Conservation (phyloP, 495 filamentous ascomycete genomes). For the Viridothelium virens region DNA sequence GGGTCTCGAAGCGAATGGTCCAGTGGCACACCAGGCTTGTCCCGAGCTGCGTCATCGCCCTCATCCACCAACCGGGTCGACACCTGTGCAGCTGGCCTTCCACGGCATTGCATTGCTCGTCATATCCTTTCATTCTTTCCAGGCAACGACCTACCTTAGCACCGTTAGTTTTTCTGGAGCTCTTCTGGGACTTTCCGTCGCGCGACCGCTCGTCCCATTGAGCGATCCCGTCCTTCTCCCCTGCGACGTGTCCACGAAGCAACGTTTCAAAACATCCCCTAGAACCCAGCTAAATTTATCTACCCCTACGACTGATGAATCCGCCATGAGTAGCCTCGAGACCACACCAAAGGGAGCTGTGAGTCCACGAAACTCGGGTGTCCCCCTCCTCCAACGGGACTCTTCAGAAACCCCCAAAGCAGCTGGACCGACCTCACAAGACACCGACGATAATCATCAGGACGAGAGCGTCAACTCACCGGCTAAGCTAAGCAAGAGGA, state of each 20-base stretch:
- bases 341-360: constrained; percentile 8
- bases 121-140: background rate
- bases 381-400: constrained; percentile 6
- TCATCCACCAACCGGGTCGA: constrained; percentile 6
- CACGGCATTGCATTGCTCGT: constrained; percentile 1
- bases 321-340: constrained; percentile 5
- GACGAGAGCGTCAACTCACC: constrained; percentile 14
- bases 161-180: background rate
- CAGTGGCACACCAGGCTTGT: background rate
- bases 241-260: background rate
- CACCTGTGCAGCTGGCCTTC: constrained; percentile 8
- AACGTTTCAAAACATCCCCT: background rate
- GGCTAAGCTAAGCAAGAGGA: constrained; percentile 4
- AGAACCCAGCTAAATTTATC: background rate
- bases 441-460: background rate
- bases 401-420: constrained; percentile 1
- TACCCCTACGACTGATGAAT: background rate
- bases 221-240: background rate
- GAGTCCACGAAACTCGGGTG: constrained; percentile 8
- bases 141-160: too few species aligned
- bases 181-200: background rate
- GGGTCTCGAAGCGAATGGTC: background rate
- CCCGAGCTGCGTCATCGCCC: constrained; percentile 10
- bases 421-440: background rate
- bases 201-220: background rate